Evolutionary conservation across 1,284 basidiomycete species (phyloP), one percentile per base, ranked within the genome.

Genomic region (Kalmanozyma brasiliensis): DNA sequence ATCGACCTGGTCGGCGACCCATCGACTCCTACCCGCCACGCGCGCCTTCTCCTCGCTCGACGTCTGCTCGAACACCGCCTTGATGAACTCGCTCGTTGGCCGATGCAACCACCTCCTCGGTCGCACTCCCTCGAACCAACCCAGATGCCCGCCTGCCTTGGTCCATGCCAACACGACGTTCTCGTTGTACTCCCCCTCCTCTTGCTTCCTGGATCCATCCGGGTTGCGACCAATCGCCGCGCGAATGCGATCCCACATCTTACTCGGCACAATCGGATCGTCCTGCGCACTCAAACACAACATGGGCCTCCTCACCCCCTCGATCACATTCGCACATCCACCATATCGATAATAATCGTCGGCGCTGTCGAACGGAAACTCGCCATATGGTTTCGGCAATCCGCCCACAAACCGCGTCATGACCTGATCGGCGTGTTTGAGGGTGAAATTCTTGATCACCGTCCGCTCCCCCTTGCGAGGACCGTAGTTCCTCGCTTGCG

Each of bases 271-370:
- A 44, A 87, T 85, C 2, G 96, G 96, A 83, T 98, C 95, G 82
- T 98, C 94, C 35, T 88, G 87, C 1, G 95, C 88, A 79, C 93
- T 95, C 72, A 98, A 86, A 9, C 90, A 89, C 8, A 98, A 86
- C 77, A 91, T 52, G 0, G 83, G 84, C 1, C 82, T 64, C 23
- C 67, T 46, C 24, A 83, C 74, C 13, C 70, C 40, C 13, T 30
- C 29, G 5, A 83, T 56, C 8, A 63, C 38, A 29, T 75, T 74
- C 14, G 72, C 73, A 11, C 76, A 70, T 29, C 66, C 76, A 43
- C 75, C 68, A 52, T 58, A 49, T 61, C 57, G 81, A 83, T 98
- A 98, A 83, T 98, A 99, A 38, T 88, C 90, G 26, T 87, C 83
- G 2, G 90, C 90, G 6, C 86, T 90, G 2, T 87, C 61, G 17